Evolutionary conservation across 768 basidiomycete genomes (phyloP), one percentile per base, ranked within the genome.

Genomic region (Naganishia onofrii): DNA sequence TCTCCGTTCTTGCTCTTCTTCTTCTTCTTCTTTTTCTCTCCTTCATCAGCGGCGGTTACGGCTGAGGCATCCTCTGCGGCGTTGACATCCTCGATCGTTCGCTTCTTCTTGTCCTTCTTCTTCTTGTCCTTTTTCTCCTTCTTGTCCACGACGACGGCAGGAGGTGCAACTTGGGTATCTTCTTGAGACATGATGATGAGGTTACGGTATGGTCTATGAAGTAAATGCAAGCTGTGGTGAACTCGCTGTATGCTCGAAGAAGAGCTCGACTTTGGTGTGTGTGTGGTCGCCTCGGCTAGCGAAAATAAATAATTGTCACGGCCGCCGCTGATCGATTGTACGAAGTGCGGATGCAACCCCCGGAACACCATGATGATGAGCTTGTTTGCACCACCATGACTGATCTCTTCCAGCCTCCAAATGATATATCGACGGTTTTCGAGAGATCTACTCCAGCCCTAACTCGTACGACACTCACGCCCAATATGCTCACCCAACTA

Each of bases 1-100:
- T 72, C 75, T 34, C 70, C 44, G 71, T 74, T 74, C 71, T 77
- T 76, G 68, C 77, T 76, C 69, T 77, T 75, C 66, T 72, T 26
- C 38, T 23, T 67, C 68, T 74, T 68, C 31, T 67, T 67, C 68
- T 65, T 56, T 55, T 71, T 56, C 31, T 64, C 64, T n/a, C 63
- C 48, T 17, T 42, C 60, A 9, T 31, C 57, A 12, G 21, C 32
- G 17, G 10, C 68, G 26, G 19, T 52, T 19, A 66, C 46, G n/a
- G 64, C 8, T 52, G 48, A 23, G 23, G 65, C 15, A 12, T 32
- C 44, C 34, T 66, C 71, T 10, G 51, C 70, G 17, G 38, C 67
- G 19, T 66, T 70, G 13, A 57, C 73, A 2, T 21, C 71, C 34
- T 73, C 71, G 19, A 63, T 53, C 60, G 73, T 69, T 51, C 71